Base-by-base conservation (phyloP, 1,284 basidiomycete species). In the Heterobasidion irregulare region DNA sequence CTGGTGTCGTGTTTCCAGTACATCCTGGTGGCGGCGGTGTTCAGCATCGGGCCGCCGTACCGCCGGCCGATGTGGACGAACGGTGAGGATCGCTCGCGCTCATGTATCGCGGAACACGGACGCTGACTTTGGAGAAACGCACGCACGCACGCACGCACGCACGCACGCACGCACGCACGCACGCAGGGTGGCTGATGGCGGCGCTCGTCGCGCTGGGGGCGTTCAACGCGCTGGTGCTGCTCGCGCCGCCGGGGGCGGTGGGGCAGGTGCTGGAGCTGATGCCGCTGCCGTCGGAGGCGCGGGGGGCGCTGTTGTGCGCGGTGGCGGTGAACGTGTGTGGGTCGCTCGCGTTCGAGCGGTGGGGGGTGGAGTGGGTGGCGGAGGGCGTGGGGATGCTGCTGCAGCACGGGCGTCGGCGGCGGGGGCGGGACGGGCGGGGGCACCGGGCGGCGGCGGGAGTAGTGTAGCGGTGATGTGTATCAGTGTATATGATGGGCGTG, bases 1-100 rank as follows among this genome's bases (percentile, higher is more conserved):
- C 73, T 98, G 62, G 79, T 98, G 52, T 98, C 95, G 2, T 96
- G 92, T 60, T 99, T 98, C 83, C 97, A 99, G 73, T 99, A 99
- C 71, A 92, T 99, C 62, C 77, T 98, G 45, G 92, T 98, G 8
- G 96, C 95, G 10, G 94, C 88, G 0, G 92, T 98, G 0, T 99
- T 99, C 74, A 95, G 91, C 68, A 98, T 98, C 61, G 97, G 97
- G 0, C 94, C 95, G 10, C 97, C 97, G 1, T 99, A 96, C 71
- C 84, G 97, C 53, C 89, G 91, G 70, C 83, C 94, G 13, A 92
- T 99, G 77, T 96, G 89, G 81, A 93, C 94, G 8, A 99, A 99
- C 67, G 83, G 94, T 92, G 67, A 61, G 84, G 68, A 10, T 10
- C 38, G 38, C 38, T 2, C 26, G 26, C 26, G 26, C 26, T 26